phyloP scores from a whole-genome alignment of 1,284 basidiomycete genomes.

The Leccinum subrobustum region DNA sequence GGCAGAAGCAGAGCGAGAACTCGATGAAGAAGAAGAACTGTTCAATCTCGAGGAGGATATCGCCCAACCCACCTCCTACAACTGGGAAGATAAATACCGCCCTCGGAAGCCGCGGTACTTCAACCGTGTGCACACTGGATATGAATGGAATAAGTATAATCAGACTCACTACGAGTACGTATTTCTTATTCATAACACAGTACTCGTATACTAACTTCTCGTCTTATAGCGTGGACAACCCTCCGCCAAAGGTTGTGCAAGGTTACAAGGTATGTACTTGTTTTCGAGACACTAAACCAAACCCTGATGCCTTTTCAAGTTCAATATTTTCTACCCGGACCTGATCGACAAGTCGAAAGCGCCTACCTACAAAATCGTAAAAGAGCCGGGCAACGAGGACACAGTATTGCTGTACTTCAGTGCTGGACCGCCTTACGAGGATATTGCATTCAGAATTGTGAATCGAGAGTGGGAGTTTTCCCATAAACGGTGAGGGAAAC shows the following conservation, averaged over 20 bases:
- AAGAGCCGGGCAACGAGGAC: slow-evolving; percentile 90
- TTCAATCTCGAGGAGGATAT: slow-evolving; percentile 92
- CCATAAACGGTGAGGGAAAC: slow-evolving; percentile 73
- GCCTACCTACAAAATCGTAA: slow-evolving; percentile 92
- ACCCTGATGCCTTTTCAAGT: slow-evolving; percentile 44
- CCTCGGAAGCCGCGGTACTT: slow-evolving; percentile 99
- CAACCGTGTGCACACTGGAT: slow-evolving; percentile 99
- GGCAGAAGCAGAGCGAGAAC: slow-evolving; percentile 85
- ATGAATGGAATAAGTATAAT: slow-evolving; percentile 99
- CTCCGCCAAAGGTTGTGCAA: slow-evolving; percentile 96
- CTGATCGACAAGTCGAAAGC: slow-evolving; percentile 96
- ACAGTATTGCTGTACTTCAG: slow-evolving; percentile 93
- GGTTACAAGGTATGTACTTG: slow-evolving; percentile 81
- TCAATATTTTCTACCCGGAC: slow-evolving; percentile 95
- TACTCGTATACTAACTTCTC: slow-evolving; percentile 10
- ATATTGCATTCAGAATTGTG: slow-evolving; percentile 97
- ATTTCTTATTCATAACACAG: not conserved
- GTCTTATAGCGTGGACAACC: slow-evolving; percentile 80
- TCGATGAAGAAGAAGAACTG: slow-evolving; percentile 93
- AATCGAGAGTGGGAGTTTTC: slow-evolving; percentile 98
- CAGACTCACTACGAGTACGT: slow-evolving; percentile 97
- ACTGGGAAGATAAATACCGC: slow-evolving; percentile 98
- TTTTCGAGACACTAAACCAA: slow-evolving; percentile 16
- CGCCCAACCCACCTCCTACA: slow-evolving; percentile 79
- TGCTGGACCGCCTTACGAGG: slow-evolving; percentile 98